A percentile compares a stretch with the other conserved stretches of the same genome.
Conservation (phyloP, 2,329 filamentous ascomycete genomes). For the Sarocladium oryzae region DNA sequence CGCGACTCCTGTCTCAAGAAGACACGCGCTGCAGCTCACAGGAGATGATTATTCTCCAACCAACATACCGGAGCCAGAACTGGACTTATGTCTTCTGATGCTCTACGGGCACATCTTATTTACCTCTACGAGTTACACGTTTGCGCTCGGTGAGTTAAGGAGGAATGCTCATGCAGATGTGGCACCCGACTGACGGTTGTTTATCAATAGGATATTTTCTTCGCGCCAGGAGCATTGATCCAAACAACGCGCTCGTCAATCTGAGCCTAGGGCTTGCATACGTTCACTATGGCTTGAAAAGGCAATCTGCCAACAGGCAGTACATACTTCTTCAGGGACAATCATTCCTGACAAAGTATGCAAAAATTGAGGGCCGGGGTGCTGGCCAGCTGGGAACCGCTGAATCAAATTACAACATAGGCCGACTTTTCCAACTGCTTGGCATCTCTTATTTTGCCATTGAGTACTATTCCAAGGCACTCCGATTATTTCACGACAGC, state of each 20-base stretch:
- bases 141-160: constrained; percentile 66
- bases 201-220: constrained; percentile 65
- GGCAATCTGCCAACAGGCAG: constrained; percentile 84
- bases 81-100: constrained; percentile 78
- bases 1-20: constrained; percentile 35
- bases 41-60: constrained; percentile 18
- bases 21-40: constrained; percentile 26
- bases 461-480: constrained; percentile 53
- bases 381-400: constrained; percentile 14
- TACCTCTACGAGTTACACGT: constrained; percentile 73
- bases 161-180: too few relatives aligned
- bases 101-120: constrained; percentile 89
- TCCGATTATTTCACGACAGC: constrained; percentile 11
- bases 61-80: constrained; percentile 21
- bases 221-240: constrained; percentile 66
- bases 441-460: constrained; percentile 51
- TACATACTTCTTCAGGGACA: constrained; percentile 82
- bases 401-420: constrained; percentile 32
- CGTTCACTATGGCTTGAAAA: constrained; percentile 81
- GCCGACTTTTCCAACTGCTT: constrained; percentile 30
- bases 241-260: constrained; percentile 69
- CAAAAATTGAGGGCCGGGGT: constrained; percentile 13
- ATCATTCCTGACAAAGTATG: constrained; percentile 57
- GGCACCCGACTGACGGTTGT: too few relatives aligned
- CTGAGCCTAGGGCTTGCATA: constrained; percentile 79